Evolutionary conservation across 2,329 filamentous ascomycete genomes (phyloP), one percentile per base, ranked within the genome.

Genomic region (Calcarisporium arbuscula): DNA sequence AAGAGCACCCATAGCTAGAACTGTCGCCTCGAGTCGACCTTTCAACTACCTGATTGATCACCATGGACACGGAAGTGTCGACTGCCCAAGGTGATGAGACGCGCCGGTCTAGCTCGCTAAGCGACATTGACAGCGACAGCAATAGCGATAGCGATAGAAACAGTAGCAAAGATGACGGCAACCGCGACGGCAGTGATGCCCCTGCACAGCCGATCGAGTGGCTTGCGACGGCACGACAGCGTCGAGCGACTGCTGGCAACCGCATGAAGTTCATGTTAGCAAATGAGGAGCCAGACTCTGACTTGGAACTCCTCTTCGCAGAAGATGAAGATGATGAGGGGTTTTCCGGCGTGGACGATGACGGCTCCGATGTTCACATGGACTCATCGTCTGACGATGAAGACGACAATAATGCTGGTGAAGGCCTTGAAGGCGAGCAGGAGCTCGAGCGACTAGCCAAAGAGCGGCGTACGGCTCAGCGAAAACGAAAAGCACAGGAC

Each of bases 311-410:
- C 3, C 69, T 87, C n/a, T 87, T 87, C 48, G 78, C 79, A 43
- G 81, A 85, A 53, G 78, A 82, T 40, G 85, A 77, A 37, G 69
- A 82, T 39, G 80, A 84, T 48, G 68, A 68, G 38, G 72, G 82
- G 42, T 82, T 89, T 60, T 79, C 77, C 35, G 82, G 88, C 49
- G 76, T 71, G 6, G 80, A 77, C 29, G 72, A 71, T 9, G 74
- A 74, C 35, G 76, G 66, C 3, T 85, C 82, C 2, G 90, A 95
- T 53, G 80, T 85, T 46, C 80, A 85, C 30, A 82, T 95, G 67
- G 87, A 94, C 50, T 89, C 84, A 11, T 94, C 86, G 0, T 85
- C 80, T 0, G 84, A 86, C 44, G 83, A 88, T 30, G 86, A 92
- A 31, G 86, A 94, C 40, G 82, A 87, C 38, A 69, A 82, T 39